Conservation (phyloP, 176 grass and related monocot species). For the Ananas comosus region DNA sequence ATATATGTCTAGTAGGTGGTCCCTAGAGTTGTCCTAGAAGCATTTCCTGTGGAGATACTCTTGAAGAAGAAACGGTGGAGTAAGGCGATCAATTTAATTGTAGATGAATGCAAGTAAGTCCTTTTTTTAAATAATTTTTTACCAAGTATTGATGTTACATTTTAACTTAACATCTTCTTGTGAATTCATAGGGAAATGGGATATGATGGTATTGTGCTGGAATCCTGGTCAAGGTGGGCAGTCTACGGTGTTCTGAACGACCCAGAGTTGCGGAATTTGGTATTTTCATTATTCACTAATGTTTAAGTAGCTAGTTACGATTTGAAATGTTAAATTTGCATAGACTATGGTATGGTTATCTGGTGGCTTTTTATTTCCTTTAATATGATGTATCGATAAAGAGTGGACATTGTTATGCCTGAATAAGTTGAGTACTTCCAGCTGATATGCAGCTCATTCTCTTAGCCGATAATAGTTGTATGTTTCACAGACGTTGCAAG, state of each 20-base stretch:
- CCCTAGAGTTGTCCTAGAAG: slow-evolving; percentile 87
- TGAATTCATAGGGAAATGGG: slow-evolving; percentile 78
- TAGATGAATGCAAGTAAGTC: slow-evolving; percentile 81
- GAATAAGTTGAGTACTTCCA: too few species aligned
- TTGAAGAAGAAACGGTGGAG: slow-evolving; percentile 52
- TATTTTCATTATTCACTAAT: slow-evolving; percentile 14
- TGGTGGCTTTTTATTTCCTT: too few species aligned
- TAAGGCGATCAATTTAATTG: slow-evolving; percentile 68
- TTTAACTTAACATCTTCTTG: slow-evolving; percentile 33
- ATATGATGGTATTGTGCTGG: slow-evolving; percentile 87
- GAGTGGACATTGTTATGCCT: too few species aligned
- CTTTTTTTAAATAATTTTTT: neutral
- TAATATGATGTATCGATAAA: too few species aligned
- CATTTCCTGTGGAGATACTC: slow-evolving; percentile 63
- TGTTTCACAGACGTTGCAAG: too few species aligned
- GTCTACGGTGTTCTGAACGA: slow-evolving; percentile 75
- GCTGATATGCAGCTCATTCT: too few species aligned
- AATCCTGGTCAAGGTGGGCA: slow-evolving; percentile 97
- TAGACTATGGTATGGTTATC: too few species aligned
- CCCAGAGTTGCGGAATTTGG: slow-evolving; percentile 51
- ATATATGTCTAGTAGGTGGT: slow-evolving; percentile 53
- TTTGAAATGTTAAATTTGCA: too few species aligned
- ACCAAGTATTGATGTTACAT: slow-evolving; percentile 5
- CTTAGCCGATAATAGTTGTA: too few species aligned
- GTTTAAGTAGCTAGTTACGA: neutral